These are phyloP conservation scores for Sclerotinia glacialis DNA, from an alignment of 2,329 filamentous ascomycete genomes.

Conservation along the genomic window DNA sequence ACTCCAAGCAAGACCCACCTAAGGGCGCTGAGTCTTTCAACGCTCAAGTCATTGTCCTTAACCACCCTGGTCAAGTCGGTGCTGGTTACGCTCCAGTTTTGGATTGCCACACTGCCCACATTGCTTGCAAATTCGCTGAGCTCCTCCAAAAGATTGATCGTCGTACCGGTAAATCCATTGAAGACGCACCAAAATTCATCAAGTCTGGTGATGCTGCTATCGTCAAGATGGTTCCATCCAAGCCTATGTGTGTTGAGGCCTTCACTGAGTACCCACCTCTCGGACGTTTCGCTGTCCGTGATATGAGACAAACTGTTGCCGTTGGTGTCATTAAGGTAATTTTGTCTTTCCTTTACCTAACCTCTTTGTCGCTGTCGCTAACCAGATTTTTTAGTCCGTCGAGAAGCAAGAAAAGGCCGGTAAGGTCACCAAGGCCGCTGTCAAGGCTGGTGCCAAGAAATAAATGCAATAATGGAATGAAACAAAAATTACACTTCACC, in stretches of 20 bases:
- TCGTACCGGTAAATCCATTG: conserved; percentile 97
- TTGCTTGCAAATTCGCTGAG: conserved; percentile 99
- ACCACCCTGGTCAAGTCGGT: conserved; percentile 99
- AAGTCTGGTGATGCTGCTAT: conserved; percentile 99
- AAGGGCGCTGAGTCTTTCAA: conserved; percentile 89
- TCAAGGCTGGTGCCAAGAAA: conserved; percentile 43
- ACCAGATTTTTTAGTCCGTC: too few species aligned
- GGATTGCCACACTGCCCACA: conserved; percentile 99
- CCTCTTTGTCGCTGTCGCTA: too few species aligned
- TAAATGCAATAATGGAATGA: conserved; percentile 30
- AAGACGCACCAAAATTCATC: conserved; percentile 96
- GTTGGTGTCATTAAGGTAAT: conserved; percentile 37
- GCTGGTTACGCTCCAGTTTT: conserved; percentile 98
- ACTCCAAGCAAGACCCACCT: conserved; percentile 99
- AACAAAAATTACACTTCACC: conserved; percentile 4
- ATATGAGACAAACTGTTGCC: neutral
- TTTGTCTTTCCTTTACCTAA: conserved; percentile 89
- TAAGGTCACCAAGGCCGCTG: conserved; percentile 40
- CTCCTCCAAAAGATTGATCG: conserved; percentile 99
- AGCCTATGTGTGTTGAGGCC: conserved; percentile 99
- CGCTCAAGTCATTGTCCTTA: conserved; percentile 99
- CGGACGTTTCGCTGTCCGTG: conserved; percentile 90
- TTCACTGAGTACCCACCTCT: conserved; percentile 99
- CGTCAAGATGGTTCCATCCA: conserved; percentile 99
- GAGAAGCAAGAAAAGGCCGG: conserved; percentile 2